These are phyloP conservation scores for sorghum (Sorghum bicolor) DNA, from an alignment of 176 grass and related monocot species.

Conservation along the genomic window DNA sequence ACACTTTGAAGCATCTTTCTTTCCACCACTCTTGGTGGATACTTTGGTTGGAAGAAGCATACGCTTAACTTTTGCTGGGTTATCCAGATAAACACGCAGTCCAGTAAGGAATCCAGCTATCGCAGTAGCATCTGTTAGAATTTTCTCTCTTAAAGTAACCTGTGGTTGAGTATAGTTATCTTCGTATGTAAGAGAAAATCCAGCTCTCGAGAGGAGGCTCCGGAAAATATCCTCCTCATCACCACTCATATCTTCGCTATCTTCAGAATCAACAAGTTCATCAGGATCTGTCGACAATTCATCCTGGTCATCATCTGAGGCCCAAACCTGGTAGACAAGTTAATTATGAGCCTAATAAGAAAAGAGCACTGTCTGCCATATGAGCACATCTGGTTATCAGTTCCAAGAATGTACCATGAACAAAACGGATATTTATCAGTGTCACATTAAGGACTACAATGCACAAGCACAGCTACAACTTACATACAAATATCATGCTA, in stretches of 20 bases:
- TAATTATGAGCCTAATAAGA: conserved; percentile 26
- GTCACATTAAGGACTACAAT: conserved; percentile 1
- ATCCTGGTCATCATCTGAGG: conserved; percentile 92
- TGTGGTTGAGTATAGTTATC: conserved; percentile 64
- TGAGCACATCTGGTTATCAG: conserved; percentile 16
- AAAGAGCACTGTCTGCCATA: conserved; percentile 16
- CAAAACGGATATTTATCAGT: neutral
- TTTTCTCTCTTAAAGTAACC: conserved; percentile 76
- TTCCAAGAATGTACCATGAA: conserved; percentile 2
- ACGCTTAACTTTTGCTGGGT: conserved; percentile 82
- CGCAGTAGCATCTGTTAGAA: conserved; percentile 72
- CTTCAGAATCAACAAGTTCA: conserved; percentile 80
- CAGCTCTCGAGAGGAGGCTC: conserved; percentile 69
- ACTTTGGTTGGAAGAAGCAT: conserved; percentile 79
- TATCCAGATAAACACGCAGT: conserved; percentile 82
- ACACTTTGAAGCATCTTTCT: conserved; percentile 55
- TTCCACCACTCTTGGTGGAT: conserved; percentile 47
- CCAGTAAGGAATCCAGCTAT: conserved; percentile 85
- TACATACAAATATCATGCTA: conserved; percentile 21
- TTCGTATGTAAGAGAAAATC: conserved; percentile 75
- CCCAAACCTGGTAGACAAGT: conserved; percentile 69
- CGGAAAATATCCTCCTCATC: conserved; percentile 83
- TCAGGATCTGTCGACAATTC: conserved; percentile 78
- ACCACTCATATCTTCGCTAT: conserved; percentile 63
- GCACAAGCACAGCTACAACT: neutral